These are phyloP conservation scores for Leccinum subspadiceum DNA, from an alignment of 1,284 basidiomycete genomes.

Conservation along the genomic window DNA sequence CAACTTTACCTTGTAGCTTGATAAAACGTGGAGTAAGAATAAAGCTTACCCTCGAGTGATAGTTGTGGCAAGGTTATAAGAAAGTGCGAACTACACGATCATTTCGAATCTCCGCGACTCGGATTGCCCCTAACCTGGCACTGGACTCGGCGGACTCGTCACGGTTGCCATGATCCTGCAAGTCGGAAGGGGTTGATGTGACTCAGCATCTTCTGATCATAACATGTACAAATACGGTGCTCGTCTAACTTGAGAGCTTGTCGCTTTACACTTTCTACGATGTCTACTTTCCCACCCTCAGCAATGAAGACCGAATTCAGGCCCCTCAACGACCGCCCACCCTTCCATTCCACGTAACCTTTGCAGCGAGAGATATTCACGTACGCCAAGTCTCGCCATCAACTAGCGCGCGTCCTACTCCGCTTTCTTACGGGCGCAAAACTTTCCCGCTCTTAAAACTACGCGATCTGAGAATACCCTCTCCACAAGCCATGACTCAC, in stretches of 20 bases:
- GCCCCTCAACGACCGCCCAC: constrained; percentile 69
- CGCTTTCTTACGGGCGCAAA: constrained; percentile 52
- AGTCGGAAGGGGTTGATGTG: constrained; percentile 1
- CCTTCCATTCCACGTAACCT: constrained; percentile 68
- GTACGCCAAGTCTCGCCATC: constrained; percentile 43
- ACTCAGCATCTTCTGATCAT: constrained; percentile 16
- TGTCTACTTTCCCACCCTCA: constrained; percentile 25
- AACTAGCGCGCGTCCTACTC: constrained; percentile 10
- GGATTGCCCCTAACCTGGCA: no score
- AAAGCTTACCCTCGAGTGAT: no score
- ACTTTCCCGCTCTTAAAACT: constrained; percentile 74
- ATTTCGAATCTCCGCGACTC: no score
- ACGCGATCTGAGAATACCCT: constrained; percentile 66
- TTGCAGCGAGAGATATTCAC: constrained; percentile 65
- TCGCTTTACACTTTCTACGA: constrained; percentile 2
- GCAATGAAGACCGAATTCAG: constrained; percentile 53
- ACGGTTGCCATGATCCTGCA: no score
- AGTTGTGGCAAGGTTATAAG: no score
- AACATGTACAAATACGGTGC: constrained; percentile 24
- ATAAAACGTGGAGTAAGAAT: no score
- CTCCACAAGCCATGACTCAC: constrained; percentile 64
- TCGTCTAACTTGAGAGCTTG: neutral
- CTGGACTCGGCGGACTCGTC: no score
- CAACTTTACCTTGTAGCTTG: no score
- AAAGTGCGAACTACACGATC: no score